These are phyloP conservation scores for Phalaenopsis aphrodite DNA, from an alignment of 106 monocot species.

Conservation along the genomic window DNA sequence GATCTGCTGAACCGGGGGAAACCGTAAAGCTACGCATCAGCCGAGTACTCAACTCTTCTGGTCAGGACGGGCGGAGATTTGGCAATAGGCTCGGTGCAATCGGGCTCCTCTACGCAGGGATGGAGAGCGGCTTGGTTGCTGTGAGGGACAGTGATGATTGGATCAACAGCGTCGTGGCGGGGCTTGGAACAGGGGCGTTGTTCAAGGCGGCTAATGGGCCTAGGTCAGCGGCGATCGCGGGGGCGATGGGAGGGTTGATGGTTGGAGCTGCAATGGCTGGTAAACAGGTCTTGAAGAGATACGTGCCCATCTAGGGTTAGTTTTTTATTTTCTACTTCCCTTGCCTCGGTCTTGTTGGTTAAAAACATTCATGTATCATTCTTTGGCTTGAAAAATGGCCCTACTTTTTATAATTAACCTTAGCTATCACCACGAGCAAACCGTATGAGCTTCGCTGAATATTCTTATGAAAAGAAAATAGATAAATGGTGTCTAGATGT, in stretches of 20 bases:
- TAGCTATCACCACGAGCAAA: not conserved
- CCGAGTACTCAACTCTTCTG: slow-evolving; percentile 63
- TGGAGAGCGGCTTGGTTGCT: slow-evolving; percentile 73
- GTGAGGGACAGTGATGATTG: slow-evolving; percentile 57
- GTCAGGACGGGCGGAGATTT: slow-evolving; percentile 50
- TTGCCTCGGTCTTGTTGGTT: not conserved
- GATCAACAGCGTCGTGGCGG: slow-evolving; percentile 66
- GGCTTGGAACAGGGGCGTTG: slow-evolving; percentile 62
- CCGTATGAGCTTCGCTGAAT: not conserved
- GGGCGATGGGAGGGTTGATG: slow-evolving; percentile 67
- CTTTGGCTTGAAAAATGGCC: not conserved
- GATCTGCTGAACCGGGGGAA: slow-evolving; percentile 49
- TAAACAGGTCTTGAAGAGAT: slow-evolving; percentile 69
- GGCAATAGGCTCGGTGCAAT: slow-evolving; percentile 66
- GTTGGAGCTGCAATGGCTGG: slow-evolving; percentile 60
- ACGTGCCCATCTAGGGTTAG: slow-evolving; percentile 45
- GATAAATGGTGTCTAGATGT: not conserved
- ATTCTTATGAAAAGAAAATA: not conserved
- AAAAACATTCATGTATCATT: not conserved
- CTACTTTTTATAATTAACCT: not conserved
- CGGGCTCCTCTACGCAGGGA: slow-evolving; percentile 74
- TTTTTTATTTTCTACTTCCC: not conserved
- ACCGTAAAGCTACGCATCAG: slow-evolving; percentile 54
- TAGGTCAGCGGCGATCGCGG: slow-evolving; percentile 71
- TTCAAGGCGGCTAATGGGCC: slow-evolving; percentile 63